Base-by-base conservation (phyloP, 352 stramenopile genomes). In the Globisporangium sylvaticum region DNA sequence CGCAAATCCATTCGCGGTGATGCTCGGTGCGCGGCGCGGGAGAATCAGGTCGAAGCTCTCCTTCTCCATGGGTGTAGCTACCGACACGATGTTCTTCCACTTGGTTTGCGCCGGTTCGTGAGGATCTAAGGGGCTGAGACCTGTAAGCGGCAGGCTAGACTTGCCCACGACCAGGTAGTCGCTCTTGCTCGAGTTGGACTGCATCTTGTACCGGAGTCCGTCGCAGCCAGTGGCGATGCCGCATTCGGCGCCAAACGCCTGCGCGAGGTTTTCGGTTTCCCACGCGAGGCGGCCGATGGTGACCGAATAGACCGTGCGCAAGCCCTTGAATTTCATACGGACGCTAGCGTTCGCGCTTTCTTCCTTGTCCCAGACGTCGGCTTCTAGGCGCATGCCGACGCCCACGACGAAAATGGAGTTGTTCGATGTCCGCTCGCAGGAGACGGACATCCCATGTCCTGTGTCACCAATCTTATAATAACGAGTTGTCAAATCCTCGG, bases 21-120 rank as follows among this genome's bases (percentile, higher is more conserved):
- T 3, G 0, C 10, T 57, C 0, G 32, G 31, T 15, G 74, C 67
- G 14, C 59, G 58, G 0, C 65, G 71, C n/a, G 68, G 64, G 2
- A 67, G 37, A 3, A 72, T 24, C 1, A 72, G 5, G 14, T 63
- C 63, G 27, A 27, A 46, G 10, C 8, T 27, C 4, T 65, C 20
- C 15, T 22, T 9, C 12, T 57, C 52, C 29, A 4, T 29, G 9
- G 5, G 8, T 4, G 3, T 9, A 18, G 29, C 29, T 7, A 2
- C 29, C 22, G 53, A 34, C 0, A 68, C 50, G n/a, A 74, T 55
- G 8, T 42, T 18, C 14, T 62, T 64, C 65, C 68, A 70, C 25
- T 60, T 62, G 37, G 60, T 66, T 9, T 7, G 25, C 29, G 14
- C 20, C 22, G 25, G 46, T 14, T 9, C 2, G 1, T 22, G 9